Evolutionary conservation across 306 rosid species (phyloP), one percentile per base, ranked within the genome.

Genomic region (Sesbania bispinosa): DNA sequence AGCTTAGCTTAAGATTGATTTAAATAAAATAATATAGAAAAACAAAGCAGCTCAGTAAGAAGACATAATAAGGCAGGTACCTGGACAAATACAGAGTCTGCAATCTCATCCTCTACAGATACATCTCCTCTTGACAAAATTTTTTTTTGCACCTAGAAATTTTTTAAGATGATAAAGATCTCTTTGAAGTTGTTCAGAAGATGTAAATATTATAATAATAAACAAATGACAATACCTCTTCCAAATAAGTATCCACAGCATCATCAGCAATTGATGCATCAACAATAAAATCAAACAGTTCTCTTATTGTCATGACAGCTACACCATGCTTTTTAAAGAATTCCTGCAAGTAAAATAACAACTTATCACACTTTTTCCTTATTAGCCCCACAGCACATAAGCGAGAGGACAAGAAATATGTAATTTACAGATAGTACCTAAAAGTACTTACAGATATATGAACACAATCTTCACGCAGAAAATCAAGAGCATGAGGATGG

Each of bases 211-310:
- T n/a, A n/a, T n/a, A 55, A 21, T 3, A 41, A 35, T 4, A 0
- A 24, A 14, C 16, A 42, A 29, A 38, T 10, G 32, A 43, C 10
- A 58, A 63, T 74, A 93, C 97, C 96, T 84, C 82, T 81, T 88
- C 98, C 69, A 93, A 88, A 77, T 93, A 88, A 83, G 72, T 69
- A 63, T 87, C 98, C 46, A 93, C 86, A 3, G 84, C 83, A 35
- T 87, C 92, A 53, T 93, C 97, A 33, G 92, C 82, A 75, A 93
- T 88, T 10, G 84, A 69, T 55, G 97, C 83, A 85, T 90, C 97
- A 35, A 90, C 93, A 77, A 93, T 87, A 77, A 93, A 93, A 84
- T 90, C 90, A 81, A 93, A 93, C 20, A 93, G 86, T 73, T 93
- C 94, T 32, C 87, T 80, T 51, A 85, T 87, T 8, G 88, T 84